A percentile compares a stretch with the other conserved stretches of the same genome.
Evolutionary conservation across 1,139 yeast genomes (phyloP).

Genomic region (Kazachstania sp.): DNA sequence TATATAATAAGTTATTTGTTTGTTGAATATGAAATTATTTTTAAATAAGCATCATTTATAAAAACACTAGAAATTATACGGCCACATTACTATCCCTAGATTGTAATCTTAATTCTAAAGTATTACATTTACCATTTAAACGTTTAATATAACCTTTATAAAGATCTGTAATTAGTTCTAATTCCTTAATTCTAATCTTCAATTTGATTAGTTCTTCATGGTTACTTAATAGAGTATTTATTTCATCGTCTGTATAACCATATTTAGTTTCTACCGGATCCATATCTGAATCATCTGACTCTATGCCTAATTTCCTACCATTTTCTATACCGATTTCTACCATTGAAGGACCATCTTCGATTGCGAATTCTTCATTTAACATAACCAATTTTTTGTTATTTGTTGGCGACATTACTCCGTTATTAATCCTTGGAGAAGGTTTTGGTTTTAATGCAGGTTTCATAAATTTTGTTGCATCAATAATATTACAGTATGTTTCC

Average conservation of each 20-base stretch:
- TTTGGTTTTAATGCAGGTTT: slow-evolving; percentile 7
- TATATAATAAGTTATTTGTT: too few species aligned
- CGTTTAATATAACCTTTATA: slow-evolving; percentile 74
- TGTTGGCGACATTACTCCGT: neutral
- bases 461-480: slow-evolving; percentile 5
- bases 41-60: too few species aligned
- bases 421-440: neutral
- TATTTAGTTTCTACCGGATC: neutral
- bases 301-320: neutral
- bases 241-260: neutral
- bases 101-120: slow-evolving; percentile 1
- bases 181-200: slow-evolving; percentile 72
- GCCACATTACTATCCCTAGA: neutral
- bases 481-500: neutral
- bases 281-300: neutral
- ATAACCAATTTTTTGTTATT: neutral
- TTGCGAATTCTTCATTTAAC: neutral
- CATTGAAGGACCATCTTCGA: neutral
- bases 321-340: neutral
- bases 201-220: slow-evolving; percentile 46
- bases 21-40: too few species aligned
- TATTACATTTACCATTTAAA: slow-evolving; percentile 42
- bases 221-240: slow-evolving; percentile 15
- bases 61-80: neutral
- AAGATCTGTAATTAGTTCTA: slow-evolving; percentile 83